Evolutionary conservation across 2,329 filamentous ascomycete species (phyloP).

Genomic region (Esteya vermicola): DNA sequence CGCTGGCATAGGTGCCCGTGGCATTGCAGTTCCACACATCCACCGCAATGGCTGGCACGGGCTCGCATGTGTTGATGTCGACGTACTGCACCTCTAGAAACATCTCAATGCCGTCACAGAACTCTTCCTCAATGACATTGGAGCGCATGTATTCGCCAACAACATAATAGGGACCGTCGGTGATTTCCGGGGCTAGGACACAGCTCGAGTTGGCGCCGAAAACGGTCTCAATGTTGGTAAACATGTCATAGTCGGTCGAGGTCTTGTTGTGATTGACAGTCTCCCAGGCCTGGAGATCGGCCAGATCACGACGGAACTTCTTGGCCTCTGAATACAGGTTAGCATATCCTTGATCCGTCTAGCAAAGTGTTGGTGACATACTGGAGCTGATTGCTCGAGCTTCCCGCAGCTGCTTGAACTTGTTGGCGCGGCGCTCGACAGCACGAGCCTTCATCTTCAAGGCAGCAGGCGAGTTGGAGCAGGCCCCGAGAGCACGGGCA

Average conservation of each 20-base stretch:
- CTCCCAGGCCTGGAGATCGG: slow-evolving; percentile 19
- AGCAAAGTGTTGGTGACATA: slow-evolving; percentile 9
- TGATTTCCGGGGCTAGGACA: slow-evolving; percentile 34
- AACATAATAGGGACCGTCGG: slow-evolving; percentile 39
- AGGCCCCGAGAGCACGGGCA: too few relatives aligned
- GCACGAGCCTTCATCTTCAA: slow-evolving; percentile 25
- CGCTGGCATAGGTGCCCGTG: slow-evolving; percentile 19
- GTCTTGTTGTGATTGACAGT: slow-evolving; percentile 21
- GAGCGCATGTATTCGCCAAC: slow-evolving; percentile 33
- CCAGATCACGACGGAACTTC: slow-evolving; percentile 20
- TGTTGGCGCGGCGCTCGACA: slow-evolving; percentile 23
- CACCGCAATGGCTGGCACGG: slow-evolving; percentile 29
- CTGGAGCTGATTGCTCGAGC: slow-evolving; percentile 21
- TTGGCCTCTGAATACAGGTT: slow-evolving; percentile 11
- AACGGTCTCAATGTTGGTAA: slow-evolving; percentile 21
- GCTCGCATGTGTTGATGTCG: slow-evolving; percentile 37
- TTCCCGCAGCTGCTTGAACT: slow-evolving; percentile 22
- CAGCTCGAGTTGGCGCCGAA: slow-evolving; percentile 29
- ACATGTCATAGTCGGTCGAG: slow-evolving; percentile 16
- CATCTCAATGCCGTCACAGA: slow-evolving; percentile 26
- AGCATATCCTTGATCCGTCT: not conserved
- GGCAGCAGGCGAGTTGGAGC: too few relatives aligned
- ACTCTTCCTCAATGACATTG: slow-evolving; percentile 30
- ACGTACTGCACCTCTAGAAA: slow-evolving; percentile 38
- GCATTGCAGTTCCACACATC: slow-evolving; percentile 35